These are phyloP conservation scores for Dipsacomyces acuminosporus DNA, from an alignment of 371 early-diverging fungal genomes.

Conservation along the genomic window DNA sequence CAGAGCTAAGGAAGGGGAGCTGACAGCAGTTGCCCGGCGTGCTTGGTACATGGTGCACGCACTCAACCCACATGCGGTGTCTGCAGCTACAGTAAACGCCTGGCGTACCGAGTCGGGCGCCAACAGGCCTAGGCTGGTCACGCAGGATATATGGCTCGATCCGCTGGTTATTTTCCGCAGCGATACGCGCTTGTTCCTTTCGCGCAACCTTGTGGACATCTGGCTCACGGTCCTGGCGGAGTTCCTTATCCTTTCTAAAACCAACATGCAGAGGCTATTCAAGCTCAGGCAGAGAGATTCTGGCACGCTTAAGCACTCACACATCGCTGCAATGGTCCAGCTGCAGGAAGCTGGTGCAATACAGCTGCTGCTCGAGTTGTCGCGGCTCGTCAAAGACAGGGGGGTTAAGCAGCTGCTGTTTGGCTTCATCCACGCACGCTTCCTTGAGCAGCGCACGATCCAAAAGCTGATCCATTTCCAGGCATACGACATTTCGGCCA, in stretches of 20 bases:
- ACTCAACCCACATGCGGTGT: conserved; percentile 48
- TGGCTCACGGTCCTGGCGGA: conserved; percentile 49
- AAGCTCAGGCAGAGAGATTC: conserved; percentile 21
- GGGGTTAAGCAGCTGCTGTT: conserved; percentile 27
- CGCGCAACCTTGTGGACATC: conserved; percentile 42
- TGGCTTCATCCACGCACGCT: conserved; percentile 50
- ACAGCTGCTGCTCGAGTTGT: conserved; percentile 50
- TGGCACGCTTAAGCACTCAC: conserved; percentile 39
- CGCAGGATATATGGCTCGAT: conserved; percentile 51
- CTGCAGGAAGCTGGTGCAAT: conserved; percentile 51
- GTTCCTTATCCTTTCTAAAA: conserved; percentile 46
- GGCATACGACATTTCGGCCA: conserved; percentile 43
- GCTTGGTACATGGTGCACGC: conserved; percentile 47
- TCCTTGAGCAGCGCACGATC: conserved; percentile 45
- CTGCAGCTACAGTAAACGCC: conserved; percentile 41
- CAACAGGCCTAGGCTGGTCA: conserved; percentile 16
- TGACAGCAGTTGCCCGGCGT: conserved; percentile 27
- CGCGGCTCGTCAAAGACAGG: conserved; percentile 5
- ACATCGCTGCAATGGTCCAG: conserved; percentile 48
- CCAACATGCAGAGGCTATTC: conserved; percentile 38
- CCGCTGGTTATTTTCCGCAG: conserved; percentile 50
- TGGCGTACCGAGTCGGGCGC: conserved; percentile 35
- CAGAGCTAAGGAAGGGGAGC: conserved; percentile 1
- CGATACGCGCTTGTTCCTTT: conserved; percentile 43
- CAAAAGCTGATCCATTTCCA: conserved; percentile 55